phyloP scores from a whole-genome alignment of 2,329 filamentous ascomycete genomes.

The Chaetomiaceae sp. region DNA sequence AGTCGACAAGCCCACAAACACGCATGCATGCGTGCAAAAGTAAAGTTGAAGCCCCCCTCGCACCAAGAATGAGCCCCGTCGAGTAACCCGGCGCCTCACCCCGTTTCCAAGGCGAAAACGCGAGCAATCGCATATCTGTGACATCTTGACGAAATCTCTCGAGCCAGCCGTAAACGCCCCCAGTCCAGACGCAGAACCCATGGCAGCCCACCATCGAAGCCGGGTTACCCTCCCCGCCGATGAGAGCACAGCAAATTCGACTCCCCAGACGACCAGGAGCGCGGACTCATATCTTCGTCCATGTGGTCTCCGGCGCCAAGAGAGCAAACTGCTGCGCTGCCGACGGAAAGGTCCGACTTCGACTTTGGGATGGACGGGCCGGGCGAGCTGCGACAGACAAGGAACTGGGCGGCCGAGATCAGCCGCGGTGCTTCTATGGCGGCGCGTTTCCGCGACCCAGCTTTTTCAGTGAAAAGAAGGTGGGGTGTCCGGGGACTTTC shows the following conservation, averaged over 20 bases:
- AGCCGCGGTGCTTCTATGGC: conserved; percentile 99
- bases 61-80: conserved; percentile 99
- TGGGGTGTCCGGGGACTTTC: conserved; percentile 99
- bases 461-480: conserved; percentile 27
- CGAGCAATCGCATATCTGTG: conserved; percentile 98
- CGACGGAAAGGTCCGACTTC: conserved; percentile 24
- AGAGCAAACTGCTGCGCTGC: conserved; percentile 19
- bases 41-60: conserved; percentile 68
- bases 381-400: conserved; percentile 29
- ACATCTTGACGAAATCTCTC: conserved; percentile 79
- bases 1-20: conserved; percentile 40
- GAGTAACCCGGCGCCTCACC: conserved; percentile 76
- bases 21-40: background rate
- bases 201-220: conserved; percentile 37
- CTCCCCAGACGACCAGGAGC: conserved; percentile 31
- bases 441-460: conserved; percentile 92
- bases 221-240: conserved; percentile 17
- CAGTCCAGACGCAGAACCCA: conserved; percentile 33
- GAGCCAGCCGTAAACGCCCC: conserved; percentile 47
- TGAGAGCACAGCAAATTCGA: conserved; percentile 12
- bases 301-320: conserved; percentile 42
- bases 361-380: conserved; percentile 28
- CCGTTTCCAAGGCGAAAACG: conserved; percentile 26
- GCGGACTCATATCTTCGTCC: conserved; percentile 92
- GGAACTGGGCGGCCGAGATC: conserved; percentile 58